Evolutionary conservation across 805 yeast species (phyloP), one percentile per base, ranked within the genome.

Genomic region (Lipomyces chichibuensis): DNA sequence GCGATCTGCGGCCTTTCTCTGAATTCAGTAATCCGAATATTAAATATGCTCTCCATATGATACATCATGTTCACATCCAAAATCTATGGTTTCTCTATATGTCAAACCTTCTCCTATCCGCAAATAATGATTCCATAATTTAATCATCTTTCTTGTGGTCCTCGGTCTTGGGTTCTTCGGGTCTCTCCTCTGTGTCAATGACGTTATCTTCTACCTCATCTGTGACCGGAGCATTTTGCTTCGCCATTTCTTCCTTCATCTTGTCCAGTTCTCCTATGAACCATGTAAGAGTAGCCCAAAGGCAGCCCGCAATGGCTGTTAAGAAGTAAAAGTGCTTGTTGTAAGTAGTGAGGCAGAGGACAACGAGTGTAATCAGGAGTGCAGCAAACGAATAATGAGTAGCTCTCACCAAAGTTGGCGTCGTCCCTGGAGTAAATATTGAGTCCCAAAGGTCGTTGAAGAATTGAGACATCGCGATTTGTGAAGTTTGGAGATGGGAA

Each of bases 231-330:
- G 65, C 71, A 71, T 60, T 72, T 63, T 60, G 71, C 70, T 71
- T 57, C 29, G 66, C 71, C 71, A 64, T 62, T 29, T 62, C 63
- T 43, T 29, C 71, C 58, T 69, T 69, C 71, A 69, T 49, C 27
- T 65, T 60, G 49, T 69, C 71, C 17, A 67, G 56, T 51, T 69
- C 72, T 17, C 58, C 39, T 14, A 69, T 69, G 49, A 69, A 95
- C 99, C 99, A 95, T 14, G 92, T 85, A 62, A 94, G 88, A 0
- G 90, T 83, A 0, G 82, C 88, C 90, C 97, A 95, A 29, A 95
- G 81, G 23, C 87, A 79, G 7, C 84, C 63, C 0, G 94, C 86
- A 60, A 92, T 83, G 29, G 85, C 80, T 57, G 83, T 74, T 69
- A 88, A 74, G 66, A 85, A 77, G 73, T 87, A 77, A 76, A 86